A percentile compares a stretch with the other conserved stretches of the same genome.
Conservation (phyloP, 345 rosid species). For the Alliaria petiolata region DNA sequence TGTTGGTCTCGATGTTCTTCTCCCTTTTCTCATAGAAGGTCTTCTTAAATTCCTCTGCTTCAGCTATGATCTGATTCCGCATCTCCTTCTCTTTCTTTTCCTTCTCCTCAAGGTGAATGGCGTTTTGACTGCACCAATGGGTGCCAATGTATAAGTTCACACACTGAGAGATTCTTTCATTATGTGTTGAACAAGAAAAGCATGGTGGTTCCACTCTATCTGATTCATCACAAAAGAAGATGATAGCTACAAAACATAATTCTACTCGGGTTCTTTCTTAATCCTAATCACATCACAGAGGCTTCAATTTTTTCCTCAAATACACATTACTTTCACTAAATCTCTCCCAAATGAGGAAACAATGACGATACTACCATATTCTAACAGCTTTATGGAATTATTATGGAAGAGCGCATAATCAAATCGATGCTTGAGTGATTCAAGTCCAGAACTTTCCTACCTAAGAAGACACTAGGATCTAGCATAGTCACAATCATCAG, state of each 20-base stretch:
- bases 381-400: background rate
- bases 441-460: background rate
- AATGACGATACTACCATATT: background rate
- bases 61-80: conserved; percentile 79
- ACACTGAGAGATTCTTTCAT: background rate
- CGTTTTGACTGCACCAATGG: conserved; percentile 57
- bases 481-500: background rate
- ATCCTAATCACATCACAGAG: conserved; percentile 1
- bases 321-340: background rate
- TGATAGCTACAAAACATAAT: background rate
- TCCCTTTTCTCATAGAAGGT: conserved; percentile 82
- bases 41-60: conserved; percentile 80
- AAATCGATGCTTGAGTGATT: background rate
- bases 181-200: background rate
- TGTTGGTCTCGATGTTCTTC: conserved; percentile 62
- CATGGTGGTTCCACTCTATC: background rate
- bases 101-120: conserved; percentile 86
- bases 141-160: background rate
- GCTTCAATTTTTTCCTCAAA: background rate
- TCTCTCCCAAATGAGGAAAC: background rate
- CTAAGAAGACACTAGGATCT: background rate
- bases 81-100: conserved; percentile 90
- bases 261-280: background rate
- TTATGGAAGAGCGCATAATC: background rate
- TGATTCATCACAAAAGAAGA: background rate